phyloP scores from a whole-genome alignment of 108 stramenopile species.

The Skeletonema marinoi region DNA sequence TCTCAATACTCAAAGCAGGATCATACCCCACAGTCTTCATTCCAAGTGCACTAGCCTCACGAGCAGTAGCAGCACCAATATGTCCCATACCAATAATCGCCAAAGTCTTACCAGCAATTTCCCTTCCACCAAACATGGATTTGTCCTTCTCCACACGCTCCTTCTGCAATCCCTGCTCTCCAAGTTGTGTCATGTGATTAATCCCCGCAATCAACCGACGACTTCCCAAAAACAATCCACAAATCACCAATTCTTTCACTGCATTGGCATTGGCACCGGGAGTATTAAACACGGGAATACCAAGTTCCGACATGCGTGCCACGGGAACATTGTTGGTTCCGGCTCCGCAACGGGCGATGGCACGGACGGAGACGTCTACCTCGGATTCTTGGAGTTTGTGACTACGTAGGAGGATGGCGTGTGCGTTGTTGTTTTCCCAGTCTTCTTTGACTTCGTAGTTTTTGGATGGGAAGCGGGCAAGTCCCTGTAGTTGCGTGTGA shows the following conservation, averaged over 20 bases:
- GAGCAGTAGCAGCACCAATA: constrained; percentile 92
- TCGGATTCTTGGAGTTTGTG: constrained; percentile 91
- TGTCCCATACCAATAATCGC: constrained; percentile 94
- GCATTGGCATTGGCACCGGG: constrained; percentile 97
- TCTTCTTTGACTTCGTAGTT: constrained; percentile 1
- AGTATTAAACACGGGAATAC: constrained; percentile 97
- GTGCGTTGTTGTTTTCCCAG: constrained; percentile 48
- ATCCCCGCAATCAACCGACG: constrained; percentile 87
- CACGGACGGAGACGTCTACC: constrained; percentile 80
- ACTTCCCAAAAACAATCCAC: constrained; percentile 86
- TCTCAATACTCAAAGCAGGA: constrained; percentile 89
- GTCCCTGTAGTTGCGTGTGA: not conserved
- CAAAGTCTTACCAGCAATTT: constrained; percentile 92
- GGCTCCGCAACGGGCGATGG: constrained; percentile 95
- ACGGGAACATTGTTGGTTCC: constrained; percentile 97
- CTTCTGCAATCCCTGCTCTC: constrained; percentile 75
- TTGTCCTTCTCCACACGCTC: constrained; percentile 93
- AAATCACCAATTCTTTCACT: constrained; percentile 93
- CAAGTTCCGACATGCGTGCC: constrained; percentile 89
- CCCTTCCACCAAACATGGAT: constrained; percentile 92
- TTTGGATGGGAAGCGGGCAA: not conserved
- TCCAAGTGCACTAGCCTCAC: constrained; percentile 84
- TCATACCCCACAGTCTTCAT: constrained; percentile 94
- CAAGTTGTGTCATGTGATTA: constrained; percentile 86
- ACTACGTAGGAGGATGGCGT: constrained; percentile 86